Base-by-base conservation (phyloP, 352 stramenopile genomes). In the Phytophthora hibernalis region DNA sequence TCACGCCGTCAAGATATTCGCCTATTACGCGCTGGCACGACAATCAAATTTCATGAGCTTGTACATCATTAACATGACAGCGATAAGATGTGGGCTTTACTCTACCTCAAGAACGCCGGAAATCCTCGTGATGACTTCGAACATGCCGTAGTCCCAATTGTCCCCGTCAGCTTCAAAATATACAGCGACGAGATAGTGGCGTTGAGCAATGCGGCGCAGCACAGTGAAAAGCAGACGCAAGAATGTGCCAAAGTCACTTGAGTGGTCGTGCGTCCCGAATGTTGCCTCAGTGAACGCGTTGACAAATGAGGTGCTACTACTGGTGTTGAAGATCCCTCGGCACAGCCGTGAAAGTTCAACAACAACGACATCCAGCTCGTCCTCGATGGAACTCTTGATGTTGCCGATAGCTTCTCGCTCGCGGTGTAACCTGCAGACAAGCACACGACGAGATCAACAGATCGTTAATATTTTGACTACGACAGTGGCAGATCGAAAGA, bases 391-490 rank as follows among this genome's bases (percentile, higher is more conserved):
- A 28, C 67, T 90, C 54, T 91, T 90, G 35, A 95, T 78, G 15
- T 81, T 86, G 2, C 85, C 83, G 53, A 91, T 85, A 3, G 87
- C 79, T 70, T 93, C 87, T 62, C 89, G 79, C 53, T 95, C 85
- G 21, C 85, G 80, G 22, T 89, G 85, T 13, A 93, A 67, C 30
- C 87, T 93, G 53, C 12, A 60, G 28, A 61, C 48, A 65, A 68
- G 33, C 24, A 45, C 33, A 42, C 26, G 10, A 37, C 26, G 33
- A 5, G 38, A 62, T 6, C 30, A 57, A n/a, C 54, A 43, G 31
- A 16, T 16, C 43, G n/a, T 13, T 31, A n/a, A 38, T 13, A 11
- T 13, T 8, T 24, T n/a, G 5, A 20, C 37, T 43, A 43, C 13
- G 31, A 38, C 5, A 16, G 2, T 38, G 10, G 31, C 16, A 3